Conservation (phyloP, 73 alveolate species). For the Diophrys sp. region DNA sequence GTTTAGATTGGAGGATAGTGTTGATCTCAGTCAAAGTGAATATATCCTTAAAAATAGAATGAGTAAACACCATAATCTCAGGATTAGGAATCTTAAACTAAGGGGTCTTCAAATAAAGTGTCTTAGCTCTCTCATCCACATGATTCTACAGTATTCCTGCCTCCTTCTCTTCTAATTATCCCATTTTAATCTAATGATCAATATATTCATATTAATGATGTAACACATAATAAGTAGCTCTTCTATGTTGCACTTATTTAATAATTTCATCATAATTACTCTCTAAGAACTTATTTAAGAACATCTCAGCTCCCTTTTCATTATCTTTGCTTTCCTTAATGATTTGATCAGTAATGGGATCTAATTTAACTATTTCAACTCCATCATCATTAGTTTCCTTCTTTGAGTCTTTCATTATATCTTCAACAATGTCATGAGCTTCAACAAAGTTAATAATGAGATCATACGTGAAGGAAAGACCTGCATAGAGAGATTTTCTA, state of each 20-base stretch:
- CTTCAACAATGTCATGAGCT: slow-evolving; percentile 15
- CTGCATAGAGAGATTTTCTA: slow-evolving; percentile 22
- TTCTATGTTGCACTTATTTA: slow-evolving; percentile 53
- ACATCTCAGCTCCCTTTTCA: no score
- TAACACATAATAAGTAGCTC: slow-evolving; percentile 53
- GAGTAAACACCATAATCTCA: background rate
- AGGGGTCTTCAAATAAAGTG: background rate
- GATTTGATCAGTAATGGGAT: no score
- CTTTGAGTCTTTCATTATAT: slow-evolving; percentile 42
- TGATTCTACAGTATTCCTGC: background rate
- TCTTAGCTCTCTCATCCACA: background rate
- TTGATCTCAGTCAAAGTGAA: background rate
- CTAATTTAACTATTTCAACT: no score
- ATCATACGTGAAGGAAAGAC: slow-evolving; percentile 52
- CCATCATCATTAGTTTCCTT: no score
- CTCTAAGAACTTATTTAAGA: slow-evolving; percentile 24
- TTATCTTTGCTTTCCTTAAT: no score
- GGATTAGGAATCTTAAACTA: background rate
- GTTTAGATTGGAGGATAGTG: background rate
- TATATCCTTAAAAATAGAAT: background rate
- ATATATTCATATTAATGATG: slow-evolving; percentile 14
- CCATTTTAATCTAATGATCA: slow-evolving; percentile 14
- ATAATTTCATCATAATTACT: slow-evolving; percentile 55
- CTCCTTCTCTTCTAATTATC: slow-evolving; percentile 35
- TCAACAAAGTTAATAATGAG: slow-evolving; percentile 43